A percentile compares a stretch with the other conserved stretches of the same genome.
phyloP scores from a whole-genome alignment of 768 basidiomycete genomes.

The Auriscalpium microsporum region DNA sequence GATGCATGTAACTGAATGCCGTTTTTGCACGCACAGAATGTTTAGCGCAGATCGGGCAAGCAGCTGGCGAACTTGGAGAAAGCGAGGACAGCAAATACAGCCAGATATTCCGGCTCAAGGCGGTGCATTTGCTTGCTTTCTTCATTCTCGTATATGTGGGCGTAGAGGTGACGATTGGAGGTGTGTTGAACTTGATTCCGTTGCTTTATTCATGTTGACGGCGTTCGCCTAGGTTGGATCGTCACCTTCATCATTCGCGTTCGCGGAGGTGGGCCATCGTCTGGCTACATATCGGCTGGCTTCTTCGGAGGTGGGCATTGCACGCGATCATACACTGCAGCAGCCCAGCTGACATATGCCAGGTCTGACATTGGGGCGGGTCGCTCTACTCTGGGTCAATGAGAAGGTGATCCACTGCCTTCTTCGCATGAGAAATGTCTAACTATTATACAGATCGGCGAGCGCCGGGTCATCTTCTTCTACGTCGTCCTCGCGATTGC shows the following conservation, averaged over 20 bases:
- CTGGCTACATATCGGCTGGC: constrained; percentile 43
- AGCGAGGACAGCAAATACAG: constrained; percentile 34
- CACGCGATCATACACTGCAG: not conserved
- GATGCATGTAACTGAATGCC: not conserved
- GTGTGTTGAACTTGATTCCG: constrained; percentile 15
- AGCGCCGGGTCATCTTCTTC: constrained; percentile 26
- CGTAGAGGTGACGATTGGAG: constrained; percentile 24
- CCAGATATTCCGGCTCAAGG: constrained; percentile 34
- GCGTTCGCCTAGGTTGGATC: constrained; percentile 34
- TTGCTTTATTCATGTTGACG: not conserved
- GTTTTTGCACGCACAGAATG: constrained; percentile 32
- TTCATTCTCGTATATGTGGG: constrained; percentile 37
- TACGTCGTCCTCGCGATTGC: constrained; percentile 29
- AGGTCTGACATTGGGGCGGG: constrained; percentile 43
- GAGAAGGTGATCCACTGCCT: constrained; percentile 14
- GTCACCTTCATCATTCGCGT: constrained; percentile 39
- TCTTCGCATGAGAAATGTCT: not conserved
- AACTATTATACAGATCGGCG: constrained; percentile 22
- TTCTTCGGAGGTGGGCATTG: constrained; percentile 30
- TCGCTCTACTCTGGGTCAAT: constrained; percentile 43
- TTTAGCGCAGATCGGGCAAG: constrained; percentile 43
- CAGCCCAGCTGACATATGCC: not conserved
- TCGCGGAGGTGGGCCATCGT: constrained; percentile 33
- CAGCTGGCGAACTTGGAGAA: constrained; percentile 27
- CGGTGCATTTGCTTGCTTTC: constrained; percentile 31